These are phyloP conservation scores for Tetrahymena elliotti DNA, from an alignment of 73 alveolate genomes.

Conservation along the genomic window DNA sequence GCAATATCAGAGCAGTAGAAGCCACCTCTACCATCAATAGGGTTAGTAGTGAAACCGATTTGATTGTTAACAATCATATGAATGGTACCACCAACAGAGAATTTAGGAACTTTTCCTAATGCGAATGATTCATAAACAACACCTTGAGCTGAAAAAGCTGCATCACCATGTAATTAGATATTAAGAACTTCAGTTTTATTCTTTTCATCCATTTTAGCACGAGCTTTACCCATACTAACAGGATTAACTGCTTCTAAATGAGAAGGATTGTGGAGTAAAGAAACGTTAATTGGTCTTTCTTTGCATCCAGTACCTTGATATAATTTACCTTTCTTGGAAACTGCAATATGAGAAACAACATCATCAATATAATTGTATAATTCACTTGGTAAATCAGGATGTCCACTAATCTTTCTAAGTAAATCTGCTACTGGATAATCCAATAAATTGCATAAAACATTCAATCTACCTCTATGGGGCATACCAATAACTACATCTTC, in stretches of 20 bases:
- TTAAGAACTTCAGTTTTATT: slow-evolving; percentile 37
- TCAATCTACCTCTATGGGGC: slow-evolving; percentile 82
- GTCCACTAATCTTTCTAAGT: slow-evolving; percentile 57
- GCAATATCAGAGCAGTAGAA: slow-evolving; percentile 55
- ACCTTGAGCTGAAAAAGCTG: slow-evolving; percentile 91
- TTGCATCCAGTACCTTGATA: slow-evolving; percentile 11
- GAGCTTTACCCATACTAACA: slow-evolving; percentile 70
- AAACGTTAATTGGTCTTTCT: slow-evolving; percentile 51
- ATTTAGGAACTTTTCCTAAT: slow-evolving; percentile 50
- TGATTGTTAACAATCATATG: slow-evolving; percentile 69
- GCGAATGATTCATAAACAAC: slow-evolving; percentile 70
- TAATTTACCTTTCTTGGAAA: slow-evolving; percentile 31
- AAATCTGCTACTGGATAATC: slow-evolving; percentile 65
- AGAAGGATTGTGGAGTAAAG: slow-evolving; percentile 79
- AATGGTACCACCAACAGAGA: slow-evolving; percentile 56
- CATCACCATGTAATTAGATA: slow-evolving; percentile 84
- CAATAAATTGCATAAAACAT: slow-evolving; percentile 35
- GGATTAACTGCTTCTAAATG: slow-evolving; percentile 79
- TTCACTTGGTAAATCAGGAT: slow-evolving; percentile 62
- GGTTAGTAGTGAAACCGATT: slow-evolving; percentile 69
- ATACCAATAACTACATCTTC: slow-evolving; percentile 61
- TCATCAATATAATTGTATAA: slow-evolving; percentile 51
- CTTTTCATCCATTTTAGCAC: slow-evolving; percentile 69
- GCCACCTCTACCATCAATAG: slow-evolving; percentile 53
- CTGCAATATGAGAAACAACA: slow-evolving; percentile 68